phyloP scores from a whole-genome alignment of 768 basidiomycete genomes.

The Gelatoporia subvermispora region DNA sequence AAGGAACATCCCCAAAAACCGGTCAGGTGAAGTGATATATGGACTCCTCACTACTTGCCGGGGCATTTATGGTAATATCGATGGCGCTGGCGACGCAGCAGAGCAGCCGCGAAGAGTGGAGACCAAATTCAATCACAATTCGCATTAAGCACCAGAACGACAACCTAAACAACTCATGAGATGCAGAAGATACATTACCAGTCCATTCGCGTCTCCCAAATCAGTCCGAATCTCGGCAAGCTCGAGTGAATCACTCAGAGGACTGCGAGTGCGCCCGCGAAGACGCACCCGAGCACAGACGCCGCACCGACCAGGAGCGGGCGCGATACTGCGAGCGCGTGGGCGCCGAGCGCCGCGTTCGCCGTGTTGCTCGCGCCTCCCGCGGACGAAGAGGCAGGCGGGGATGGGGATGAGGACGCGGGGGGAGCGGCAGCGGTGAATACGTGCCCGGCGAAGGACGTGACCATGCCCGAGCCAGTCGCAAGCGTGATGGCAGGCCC shows the following conservation, averaged over 20 bases:
- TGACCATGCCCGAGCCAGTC: slow-evolving; percentile 13
- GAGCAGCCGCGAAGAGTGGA: too few species aligned
- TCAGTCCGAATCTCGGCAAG: neutral
- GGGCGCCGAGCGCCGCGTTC: slow-evolving; percentile 8
- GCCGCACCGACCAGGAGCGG: slow-evolving; percentile 11
- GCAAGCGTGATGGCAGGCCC: slow-evolving; percentile 22
- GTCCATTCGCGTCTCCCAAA: neutral
- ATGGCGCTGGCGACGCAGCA: too few species aligned
- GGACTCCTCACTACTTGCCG: too few species aligned
- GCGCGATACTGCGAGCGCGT: slow-evolving; percentile 4
- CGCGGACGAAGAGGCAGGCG: neutral
- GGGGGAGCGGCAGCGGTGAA: slow-evolving; percentile 11
- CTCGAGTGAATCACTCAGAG: slow-evolving; percentile 5
- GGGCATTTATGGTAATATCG: too few species aligned
- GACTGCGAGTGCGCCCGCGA: slow-evolving; percentile 14
- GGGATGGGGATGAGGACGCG: too few species aligned
- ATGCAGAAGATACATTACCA: neutral
- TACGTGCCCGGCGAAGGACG: slow-evolving; percentile 17
- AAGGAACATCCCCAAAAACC: too few species aligned
- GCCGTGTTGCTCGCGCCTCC: neutral
- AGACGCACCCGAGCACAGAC: slow-evolving; percentile 12
- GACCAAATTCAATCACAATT: neutral
- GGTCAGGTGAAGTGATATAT: too few species aligned
- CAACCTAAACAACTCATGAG: neutral
- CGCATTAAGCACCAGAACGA: neutral